Evolutionary conservation across 306 rosid species (phyloP).

Genomic region (Alnus glutinosa): DNA sequence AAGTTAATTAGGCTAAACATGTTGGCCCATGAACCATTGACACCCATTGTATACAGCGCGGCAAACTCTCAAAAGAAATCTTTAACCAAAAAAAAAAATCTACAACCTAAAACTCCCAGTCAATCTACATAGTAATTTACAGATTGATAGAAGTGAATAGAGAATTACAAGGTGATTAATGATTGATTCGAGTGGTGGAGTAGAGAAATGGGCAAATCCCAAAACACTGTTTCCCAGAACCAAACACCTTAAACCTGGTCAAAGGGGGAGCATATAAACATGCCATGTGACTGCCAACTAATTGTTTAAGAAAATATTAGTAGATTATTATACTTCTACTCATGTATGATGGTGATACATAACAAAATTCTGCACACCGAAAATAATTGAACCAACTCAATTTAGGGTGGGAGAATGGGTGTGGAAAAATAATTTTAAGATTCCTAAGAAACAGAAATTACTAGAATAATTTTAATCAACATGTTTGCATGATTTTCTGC

Average conservation of each 20-base stretch:
- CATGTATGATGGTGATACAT: slow-evolving; percentile 14
- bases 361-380: too few relatives aligned
- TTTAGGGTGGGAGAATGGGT: too few relatives aligned
- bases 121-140: not conserved
- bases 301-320: slow-evolving; percentile 30
- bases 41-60: too few relatives aligned
- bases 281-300: slow-evolving; percentile 80
- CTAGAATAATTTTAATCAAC: too few relatives aligned
- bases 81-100: too few relatives aligned
- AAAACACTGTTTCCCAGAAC: slow-evolving; percentile 55
- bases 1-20: too few relatives aligned
- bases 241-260: slow-evolving; percentile 39
- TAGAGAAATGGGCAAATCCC: slow-evolving; percentile 36
- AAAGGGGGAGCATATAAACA: slow-evolving; percentile 54
- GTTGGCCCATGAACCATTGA: not conserved
- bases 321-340: slow-evolving; percentile 26
- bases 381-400: too few relatives aligned
- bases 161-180: slow-evolving; percentile 19
- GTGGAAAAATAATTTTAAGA: too few relatives aligned
- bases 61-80: too few relatives aligned
- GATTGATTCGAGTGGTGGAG: slow-evolving; percentile 17
- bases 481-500: too few relatives aligned
- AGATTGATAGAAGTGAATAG: not conserved
- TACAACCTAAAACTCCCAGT: not conserved
- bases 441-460: too few relatives aligned